Evolutionary conservation across 306 rosid genomes (phyloP).

Genomic region (Pueraria montana): DNA sequence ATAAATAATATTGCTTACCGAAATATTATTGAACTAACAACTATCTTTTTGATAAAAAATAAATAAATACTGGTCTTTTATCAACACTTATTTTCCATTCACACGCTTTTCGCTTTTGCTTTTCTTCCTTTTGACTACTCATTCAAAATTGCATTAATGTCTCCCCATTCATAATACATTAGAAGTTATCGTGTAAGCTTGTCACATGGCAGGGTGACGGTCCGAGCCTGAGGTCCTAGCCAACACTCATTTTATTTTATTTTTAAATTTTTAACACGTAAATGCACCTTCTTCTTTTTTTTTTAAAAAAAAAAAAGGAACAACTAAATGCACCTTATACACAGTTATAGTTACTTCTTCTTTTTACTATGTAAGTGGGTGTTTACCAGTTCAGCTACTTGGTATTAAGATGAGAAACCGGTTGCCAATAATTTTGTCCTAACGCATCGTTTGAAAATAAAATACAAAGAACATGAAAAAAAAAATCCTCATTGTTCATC

Average conservation of each 20-base stretch:
- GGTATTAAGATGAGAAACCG: not conserved
- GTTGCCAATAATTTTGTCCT: not conserved
- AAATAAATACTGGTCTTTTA: not conserved
- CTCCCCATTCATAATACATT: not conserved
- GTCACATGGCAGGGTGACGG: not conserved
- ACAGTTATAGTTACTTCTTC: no score
- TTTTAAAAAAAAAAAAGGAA: not conserved
- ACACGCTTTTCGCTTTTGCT: not conserved
- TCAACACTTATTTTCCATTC: not conserved
- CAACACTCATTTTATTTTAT: not conserved
- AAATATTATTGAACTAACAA: not conserved
- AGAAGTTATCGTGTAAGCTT: not conserved
- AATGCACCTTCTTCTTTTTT: not conserved
- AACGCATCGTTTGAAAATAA: not conserved
- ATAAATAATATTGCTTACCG: not conserved
- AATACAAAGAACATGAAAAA: not conserved
- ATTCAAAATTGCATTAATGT: not conserved
- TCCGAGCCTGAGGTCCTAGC: not conserved
- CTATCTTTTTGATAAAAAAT: no score
- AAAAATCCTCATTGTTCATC: not conserved
- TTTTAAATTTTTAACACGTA: not conserved
- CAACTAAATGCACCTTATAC: not conserved
- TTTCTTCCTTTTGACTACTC: slow-evolving; percentile 26
- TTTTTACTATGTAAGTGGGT: no score
- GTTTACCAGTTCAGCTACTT: slow-evolving; percentile 22